These are phyloP conservation scores for Cercospora berteroae DNA, from an alignment of 2,329 filamentous ascomycete species.

Conservation along the genomic window DNA sequence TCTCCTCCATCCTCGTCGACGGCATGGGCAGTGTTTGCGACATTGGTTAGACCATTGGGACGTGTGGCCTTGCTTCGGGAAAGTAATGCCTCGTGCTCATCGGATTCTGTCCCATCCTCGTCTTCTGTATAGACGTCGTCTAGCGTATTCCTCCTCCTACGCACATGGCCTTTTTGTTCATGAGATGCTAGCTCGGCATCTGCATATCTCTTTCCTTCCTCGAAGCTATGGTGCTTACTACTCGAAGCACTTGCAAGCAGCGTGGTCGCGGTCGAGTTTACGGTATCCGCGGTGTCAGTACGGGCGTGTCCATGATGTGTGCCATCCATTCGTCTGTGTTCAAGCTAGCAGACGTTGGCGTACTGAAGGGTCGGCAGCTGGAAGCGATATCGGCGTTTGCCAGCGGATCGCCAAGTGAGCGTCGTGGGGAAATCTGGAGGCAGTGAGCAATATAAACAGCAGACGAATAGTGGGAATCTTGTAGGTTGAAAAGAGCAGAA, in stretches of 20 bases:
- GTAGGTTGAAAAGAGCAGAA: background rate
- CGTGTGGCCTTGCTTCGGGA: background rate
- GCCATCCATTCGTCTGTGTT: conserved; percentile 17
- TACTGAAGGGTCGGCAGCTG: conserved; percentile 2
- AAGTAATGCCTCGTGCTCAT: conserved; percentile 5
- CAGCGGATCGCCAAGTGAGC: conserved; percentile 2
- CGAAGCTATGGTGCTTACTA: conserved; percentile 22
- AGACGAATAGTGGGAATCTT: background rate
- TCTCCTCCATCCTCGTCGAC: conserved; percentile 24
- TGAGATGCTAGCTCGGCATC: conserved; percentile 24
- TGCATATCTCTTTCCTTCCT: conserved; percentile 23
- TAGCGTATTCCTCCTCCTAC: conserved; percentile 13
- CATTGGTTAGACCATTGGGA: background rate
- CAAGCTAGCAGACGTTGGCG: background rate
- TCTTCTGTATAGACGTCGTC: conserved; percentile 12
- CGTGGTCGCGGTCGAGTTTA: conserved; percentile 33
- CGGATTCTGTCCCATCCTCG: conserved; percentile 4
- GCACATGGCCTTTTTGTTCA: conserved; percentile 18
- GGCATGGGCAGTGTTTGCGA: conserved; percentile 13
- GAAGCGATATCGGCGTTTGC: conserved; percentile 16
- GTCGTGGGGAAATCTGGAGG: background rate
- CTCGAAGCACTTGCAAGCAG: conserved; percentile 23
- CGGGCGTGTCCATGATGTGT: conserved; percentile 9
- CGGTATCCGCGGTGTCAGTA: conserved; percentile 17
- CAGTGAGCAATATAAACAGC: background rate